Evolutionary conservation across 345 rosid species (phyloP).

Genomic region (Hibiscus trionum): DNA sequence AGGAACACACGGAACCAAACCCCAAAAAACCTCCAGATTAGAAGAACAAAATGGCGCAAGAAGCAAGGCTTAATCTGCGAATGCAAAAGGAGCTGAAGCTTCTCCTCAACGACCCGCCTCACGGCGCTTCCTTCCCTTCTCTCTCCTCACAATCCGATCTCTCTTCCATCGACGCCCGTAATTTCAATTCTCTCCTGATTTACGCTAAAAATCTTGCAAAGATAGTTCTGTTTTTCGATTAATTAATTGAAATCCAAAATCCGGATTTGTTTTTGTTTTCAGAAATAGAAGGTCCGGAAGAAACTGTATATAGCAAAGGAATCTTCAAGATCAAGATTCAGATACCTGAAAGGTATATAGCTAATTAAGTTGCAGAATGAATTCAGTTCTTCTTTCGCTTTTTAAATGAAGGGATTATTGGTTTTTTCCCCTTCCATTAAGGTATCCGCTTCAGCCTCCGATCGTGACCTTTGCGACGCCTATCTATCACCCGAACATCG

Average conservation of each 20-base stretch:
- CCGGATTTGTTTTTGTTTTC: background rate
- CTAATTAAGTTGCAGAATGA: background rate
- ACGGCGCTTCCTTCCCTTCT: conserved; percentile 52
- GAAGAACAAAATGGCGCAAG: conserved; percentile 53
- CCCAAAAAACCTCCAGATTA: too few species aligned
- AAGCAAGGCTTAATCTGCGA: conserved; percentile 60
- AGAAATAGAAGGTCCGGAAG: conserved; percentile 73
- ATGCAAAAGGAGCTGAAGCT: conserved; percentile 83
- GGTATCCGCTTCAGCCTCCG: conserved; percentile 93
- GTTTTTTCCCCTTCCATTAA: conserved; percentile 5
- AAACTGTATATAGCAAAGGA: conserved; percentile 65
- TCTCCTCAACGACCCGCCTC: conserved; percentile 75
- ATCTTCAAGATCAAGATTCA: conserved; percentile 56
- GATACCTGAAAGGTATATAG: conserved; percentile 60
- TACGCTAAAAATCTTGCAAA: background rate
- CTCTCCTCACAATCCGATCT: conserved; percentile 44
- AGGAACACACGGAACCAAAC: background rate
- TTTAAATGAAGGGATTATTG: background rate
- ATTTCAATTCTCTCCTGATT: conserved; percentile 9
- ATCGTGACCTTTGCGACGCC: conserved; percentile 64
- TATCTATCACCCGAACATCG: conserved; percentile 78
- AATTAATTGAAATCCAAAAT: background rate
- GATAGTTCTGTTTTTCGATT: background rate
- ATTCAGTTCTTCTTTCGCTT: background rate
- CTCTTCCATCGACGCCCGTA: conserved; percentile 64